phyloP scores from a whole-genome alignment of 2,329 filamentous ascomycete species.

The Trichoderma guizhouense region DNA sequence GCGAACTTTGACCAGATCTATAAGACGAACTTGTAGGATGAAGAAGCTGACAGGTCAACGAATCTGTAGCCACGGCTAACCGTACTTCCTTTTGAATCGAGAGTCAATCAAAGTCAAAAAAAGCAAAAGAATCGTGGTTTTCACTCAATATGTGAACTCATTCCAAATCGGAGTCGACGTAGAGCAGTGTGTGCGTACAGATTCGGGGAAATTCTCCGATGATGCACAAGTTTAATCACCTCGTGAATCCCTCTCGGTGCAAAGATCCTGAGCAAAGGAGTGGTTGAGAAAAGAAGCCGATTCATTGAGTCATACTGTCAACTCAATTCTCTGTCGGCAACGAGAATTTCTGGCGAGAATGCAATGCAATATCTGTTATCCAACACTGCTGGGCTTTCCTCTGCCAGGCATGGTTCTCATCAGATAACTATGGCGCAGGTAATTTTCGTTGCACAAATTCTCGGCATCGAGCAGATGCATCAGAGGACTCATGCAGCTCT shows the following conservation, averaged over 20 bases:
- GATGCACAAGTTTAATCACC: conserved; percentile 9
- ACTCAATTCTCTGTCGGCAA: neutral
- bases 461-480: conserved; percentile 2
- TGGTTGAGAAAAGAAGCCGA: neutral
- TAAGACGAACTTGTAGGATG: neutral
- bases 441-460: neutral
- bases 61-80: neutral
- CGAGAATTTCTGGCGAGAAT: neutral
- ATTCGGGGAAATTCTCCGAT: conserved; percentile 19
- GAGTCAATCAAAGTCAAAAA: neutral
- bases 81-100: neutral
- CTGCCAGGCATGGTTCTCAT: neutral
- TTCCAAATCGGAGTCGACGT: neutral
- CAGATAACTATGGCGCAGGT: neutral
- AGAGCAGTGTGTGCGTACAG: neutral
- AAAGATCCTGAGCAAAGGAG: too few species aligned
- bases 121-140: neutral
- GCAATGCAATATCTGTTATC: neutral
- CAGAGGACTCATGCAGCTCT: neutral
- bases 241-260: neutral
- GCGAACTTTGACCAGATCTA: neutral
- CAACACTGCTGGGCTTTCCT: neutral
- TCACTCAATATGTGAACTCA: neutral
- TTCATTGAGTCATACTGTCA: neutral
- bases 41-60: neutral